phyloP scores from a whole-genome alignment of 202 grass and related monocot genomes.

The Carex arenaria region DNA sequence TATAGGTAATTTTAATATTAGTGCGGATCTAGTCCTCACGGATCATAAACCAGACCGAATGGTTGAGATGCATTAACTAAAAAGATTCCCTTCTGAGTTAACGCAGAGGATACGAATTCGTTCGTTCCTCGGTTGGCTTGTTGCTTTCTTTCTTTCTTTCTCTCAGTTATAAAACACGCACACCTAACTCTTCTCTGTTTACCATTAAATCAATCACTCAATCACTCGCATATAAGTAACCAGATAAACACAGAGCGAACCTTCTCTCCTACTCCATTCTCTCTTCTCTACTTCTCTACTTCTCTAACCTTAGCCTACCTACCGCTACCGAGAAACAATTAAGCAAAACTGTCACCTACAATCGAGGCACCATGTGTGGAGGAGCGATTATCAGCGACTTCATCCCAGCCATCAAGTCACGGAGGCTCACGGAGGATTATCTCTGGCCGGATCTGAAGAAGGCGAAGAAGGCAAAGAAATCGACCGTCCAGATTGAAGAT shows the following conservation, averaged over 20 bases:
- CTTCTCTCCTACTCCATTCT: neutral
- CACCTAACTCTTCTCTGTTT: neutral
- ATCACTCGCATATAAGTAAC: neutral
- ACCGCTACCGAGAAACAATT: neutral
- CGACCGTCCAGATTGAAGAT: neutral
- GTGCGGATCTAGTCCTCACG: too few relatives aligned
- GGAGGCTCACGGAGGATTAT: conserved; percentile 17
- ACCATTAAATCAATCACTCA: neutral
- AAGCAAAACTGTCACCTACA: neutral
- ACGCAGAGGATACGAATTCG: too few relatives aligned
- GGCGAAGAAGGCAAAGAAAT: neutral
- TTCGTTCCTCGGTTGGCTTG: neutral
- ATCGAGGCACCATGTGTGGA: conserved; percentile 32
- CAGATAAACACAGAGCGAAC: neutral
- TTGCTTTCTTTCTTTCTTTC: neutral
- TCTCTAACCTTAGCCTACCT: neutral
- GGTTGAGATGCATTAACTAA: too few relatives aligned
- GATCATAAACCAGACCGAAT: too few relatives aligned
- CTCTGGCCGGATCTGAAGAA: conserved; percentile 30
- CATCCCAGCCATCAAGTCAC: conserved; percentile 13
- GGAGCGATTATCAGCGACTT: conserved; percentile 38
- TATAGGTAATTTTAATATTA: too few relatives aligned
- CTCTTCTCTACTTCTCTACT: neutral
- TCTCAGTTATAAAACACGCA: neutral
- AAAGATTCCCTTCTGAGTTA: too few relatives aligned